Evolutionary conservation across 2,329 filamentous ascomycete genomes (phyloP).

Genomic region (Trichoderma koningii): DNA sequence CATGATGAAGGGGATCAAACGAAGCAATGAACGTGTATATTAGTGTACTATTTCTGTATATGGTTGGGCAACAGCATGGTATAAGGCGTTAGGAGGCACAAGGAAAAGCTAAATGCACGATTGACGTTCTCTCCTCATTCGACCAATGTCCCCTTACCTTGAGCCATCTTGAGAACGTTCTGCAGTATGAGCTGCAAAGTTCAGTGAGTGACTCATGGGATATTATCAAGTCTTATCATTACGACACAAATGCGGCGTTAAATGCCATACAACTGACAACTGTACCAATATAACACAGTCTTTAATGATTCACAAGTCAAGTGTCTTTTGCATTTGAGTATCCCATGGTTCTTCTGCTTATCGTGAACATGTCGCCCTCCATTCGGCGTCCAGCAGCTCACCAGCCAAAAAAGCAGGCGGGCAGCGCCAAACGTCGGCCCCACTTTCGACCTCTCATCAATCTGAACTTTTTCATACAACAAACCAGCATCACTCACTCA

Average conservation of each 20-base stretch:
- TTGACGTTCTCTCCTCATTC: too few species aligned
- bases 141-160: too few species aligned
- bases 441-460: constrained; percentile 33
- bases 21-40: not conserved
- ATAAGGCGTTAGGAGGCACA: not conserved
- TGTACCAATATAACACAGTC: too few species aligned
- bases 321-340: too few species aligned
- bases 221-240: too few species aligned
- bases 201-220: too few species aligned
- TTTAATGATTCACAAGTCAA: too few species aligned
- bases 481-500: constrained; percentile 9
- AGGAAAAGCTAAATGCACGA: not conserved
- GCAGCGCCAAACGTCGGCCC: constrained; percentile 31
- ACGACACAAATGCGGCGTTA: too few species aligned
- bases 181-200: too few species aligned
- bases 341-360: too few species aligned
- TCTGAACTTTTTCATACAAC: constrained; percentile 23
- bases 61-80: not conserved
- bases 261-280: too few species aligned
- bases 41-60: constrained; percentile 13
- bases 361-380: not conserved
- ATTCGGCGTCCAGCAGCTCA: not conserved
- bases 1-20: not conserved
- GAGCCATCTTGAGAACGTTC: too few species aligned
- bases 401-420: not conserved